Evolutionary conservation across 257 asterid species (phyloP), one percentile per base, ranked within the genome.

Genomic region (Solanum boliviense): DNA sequence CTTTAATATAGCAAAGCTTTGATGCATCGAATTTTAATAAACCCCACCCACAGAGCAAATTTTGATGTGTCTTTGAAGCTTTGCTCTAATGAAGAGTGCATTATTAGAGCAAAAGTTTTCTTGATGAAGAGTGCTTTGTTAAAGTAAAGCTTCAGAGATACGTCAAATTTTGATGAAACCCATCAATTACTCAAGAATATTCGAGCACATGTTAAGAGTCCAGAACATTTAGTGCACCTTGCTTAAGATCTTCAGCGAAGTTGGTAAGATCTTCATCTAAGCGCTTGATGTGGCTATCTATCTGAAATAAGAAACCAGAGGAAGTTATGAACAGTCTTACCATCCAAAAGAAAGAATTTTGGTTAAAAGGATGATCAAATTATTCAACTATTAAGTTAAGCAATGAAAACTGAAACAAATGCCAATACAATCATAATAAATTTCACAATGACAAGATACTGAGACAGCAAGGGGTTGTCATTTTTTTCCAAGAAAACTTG

Each of bases 231-330:
- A 41, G 41, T 35, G 58, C 88, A 96, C 98, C 99, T 94, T 97
- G 99, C 94, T 97, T 97, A 84, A 97, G 98, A 93, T 97, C 99
- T 76, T 97, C 99, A 3, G 96, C 94, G 86, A 97, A 97, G 94
- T 94, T 94, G 90, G 93, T 94, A 65, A 97, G 94, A 93, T 97
- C 99, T 92, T 95, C 99, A 83, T 97, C 99, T 52, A 97, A 97
- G 25, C 99, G 98, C 88, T 93, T 94, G 87, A 97, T 92, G 90
- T 96, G 99, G 89, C 99, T 97, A 89, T 96, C 99, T 83, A 97
- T 97, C 99, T 95, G 98, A 90, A 90, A 86, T 71, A 89, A 88
- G 10, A 89, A 85, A 88, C 18, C 44, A 88, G 60, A 90, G 78
- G 31, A 84, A 87, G 81, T 31, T 87, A 84, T 74, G 87, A 81